Base-by-base conservation (phyloP, 176 grass and related monocot genomes). In the Hyparrhenia diplandra region DNA sequence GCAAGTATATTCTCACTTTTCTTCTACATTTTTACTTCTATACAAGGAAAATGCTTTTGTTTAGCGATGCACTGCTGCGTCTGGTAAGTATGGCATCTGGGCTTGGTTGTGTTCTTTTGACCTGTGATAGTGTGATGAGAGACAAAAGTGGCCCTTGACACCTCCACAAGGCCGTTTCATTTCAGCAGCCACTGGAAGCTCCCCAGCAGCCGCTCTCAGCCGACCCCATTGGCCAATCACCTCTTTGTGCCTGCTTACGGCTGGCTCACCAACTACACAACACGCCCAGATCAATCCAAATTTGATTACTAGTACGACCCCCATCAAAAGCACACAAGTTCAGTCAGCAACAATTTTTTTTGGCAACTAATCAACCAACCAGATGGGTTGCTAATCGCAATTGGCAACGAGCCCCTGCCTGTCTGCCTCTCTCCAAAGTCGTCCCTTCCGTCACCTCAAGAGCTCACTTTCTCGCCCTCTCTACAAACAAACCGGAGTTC, bases 381-480 rank as follows among this genome's bases (percentile, higher is more conserved):
- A 11, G 8, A 20, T 37, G 36, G 73, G 4, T 49, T 49, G 49
- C 75, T 49, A 71, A 16, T 64, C 23, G 23, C 75, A 8, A 23
- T 5, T 59, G 1, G 55, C n/a, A 23, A 49, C 8, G 2, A 23
- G 46, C 16, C 17, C 18, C 28, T 71, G 58, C 24, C 11, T 5
- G 58, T 1, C 27, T 67, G 64, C 37, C 36, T 24, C 36, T 24
- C 45, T 23, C 52, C 20, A 55, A 55, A 46, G 13, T 80, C 83
- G 88, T 67, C 88, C 83, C 83, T 90, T 89, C 79, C 88, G 67
- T 61, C 78, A 71, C 59, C 87, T 72, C 88, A 89, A 89, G 78
- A 81, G 88, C 73, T 81, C 82, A 30, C 16, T 60, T 46, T 18
- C 2, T 5, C 12, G 41, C 28, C 36, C 14, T 52, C 83, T 32